A percentile compares a stretch with the other conserved stretches of the same genome.
phyloP scores from a whole-genome alignment of 306 rosid species.

The Citrullus amarus region DNA sequence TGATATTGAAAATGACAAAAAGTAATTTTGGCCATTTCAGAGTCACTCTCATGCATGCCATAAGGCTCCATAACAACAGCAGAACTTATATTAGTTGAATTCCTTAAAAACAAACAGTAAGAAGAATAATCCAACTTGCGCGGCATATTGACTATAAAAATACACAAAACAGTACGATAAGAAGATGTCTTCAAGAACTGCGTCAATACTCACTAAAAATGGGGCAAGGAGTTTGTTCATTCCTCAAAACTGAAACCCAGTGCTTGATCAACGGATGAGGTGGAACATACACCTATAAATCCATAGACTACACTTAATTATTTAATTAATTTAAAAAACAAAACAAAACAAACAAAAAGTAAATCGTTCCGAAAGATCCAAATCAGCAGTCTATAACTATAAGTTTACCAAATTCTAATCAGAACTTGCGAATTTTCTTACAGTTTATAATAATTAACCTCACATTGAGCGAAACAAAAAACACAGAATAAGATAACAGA shows the following conservation, averaged over 20 bases:
- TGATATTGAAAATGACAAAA: too few species aligned
- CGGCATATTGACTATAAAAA: not conserved
- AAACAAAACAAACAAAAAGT: not conserved
- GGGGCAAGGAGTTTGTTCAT: slow-evolving; percentile 76
- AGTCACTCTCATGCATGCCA: too few species aligned
- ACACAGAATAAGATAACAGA: not conserved
- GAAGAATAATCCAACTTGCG: not conserved
- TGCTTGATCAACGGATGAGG: slow-evolving; percentile 92
- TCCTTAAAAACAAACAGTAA: not conserved
- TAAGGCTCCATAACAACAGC: too few species aligned
- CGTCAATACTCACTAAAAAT: slow-evolving; percentile 56
- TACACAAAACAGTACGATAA: not conserved
- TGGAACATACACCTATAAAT: slow-evolving; percentile 69
- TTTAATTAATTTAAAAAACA: not conserved
- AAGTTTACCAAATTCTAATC: not conserved
- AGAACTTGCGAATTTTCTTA: not conserved
- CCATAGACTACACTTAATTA: not conserved
- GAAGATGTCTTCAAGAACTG: not conserved
- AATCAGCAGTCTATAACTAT: not conserved
- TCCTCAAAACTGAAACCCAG: slow-evolving; percentile 92
- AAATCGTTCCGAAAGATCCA: not conserved
- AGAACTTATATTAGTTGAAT: not conserved
- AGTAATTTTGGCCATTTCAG: too few species aligned
- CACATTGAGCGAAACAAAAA: not conserved
- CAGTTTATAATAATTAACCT: not conserved